Conservation (phyloP, 2,329 filamentous ascomycete species). For the Exophiala sp. region DNA sequence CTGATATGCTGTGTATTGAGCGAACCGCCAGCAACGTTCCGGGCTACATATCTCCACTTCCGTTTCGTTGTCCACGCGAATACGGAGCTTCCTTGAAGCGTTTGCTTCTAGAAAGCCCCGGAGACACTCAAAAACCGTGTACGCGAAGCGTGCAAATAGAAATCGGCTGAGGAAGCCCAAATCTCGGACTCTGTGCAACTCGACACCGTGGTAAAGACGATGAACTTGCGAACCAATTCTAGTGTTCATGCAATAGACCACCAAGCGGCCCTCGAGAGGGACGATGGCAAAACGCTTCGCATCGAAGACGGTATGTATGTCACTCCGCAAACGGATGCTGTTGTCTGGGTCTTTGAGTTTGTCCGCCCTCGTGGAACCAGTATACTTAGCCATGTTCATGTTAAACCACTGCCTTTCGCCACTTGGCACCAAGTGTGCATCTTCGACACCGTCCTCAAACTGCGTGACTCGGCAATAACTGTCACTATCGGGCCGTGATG, state of each 20-base stretch:
- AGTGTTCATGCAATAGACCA: conserved; percentile 11
- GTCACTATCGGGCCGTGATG: neutral
- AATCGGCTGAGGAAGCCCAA: neutral
- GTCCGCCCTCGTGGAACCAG: neutral
- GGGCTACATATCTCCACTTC: conserved; percentile 1
- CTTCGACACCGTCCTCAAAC: neutral
- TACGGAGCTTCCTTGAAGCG: neutral
- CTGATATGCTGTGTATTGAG: conserved; percentile 7
- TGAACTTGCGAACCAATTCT: conserved; percentile 1
- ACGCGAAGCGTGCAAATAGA: conserved; percentile 8
- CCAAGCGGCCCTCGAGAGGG: neutral
- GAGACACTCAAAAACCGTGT: conserved; percentile 5
- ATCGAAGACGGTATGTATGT: conserved; percentile 12
- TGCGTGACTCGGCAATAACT: neutral
- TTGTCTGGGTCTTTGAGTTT: conserved; percentile 7
- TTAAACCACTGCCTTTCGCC: conserved; percentile 1
- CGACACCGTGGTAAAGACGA: conserved; percentile 7
- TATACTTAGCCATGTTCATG: neutral
- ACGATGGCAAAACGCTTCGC: conserved; percentile 10
- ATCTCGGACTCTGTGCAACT: conserved; percentile 4
- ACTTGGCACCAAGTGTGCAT: neutral
- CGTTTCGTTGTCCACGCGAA: neutral
- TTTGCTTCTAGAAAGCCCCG: neutral
- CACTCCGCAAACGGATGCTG: conserved; percentile 5
- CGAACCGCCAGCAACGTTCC: conserved; percentile 5